Conservation (phyloP, 306 rosid genomes). For the Castanea sativa region DNA sequence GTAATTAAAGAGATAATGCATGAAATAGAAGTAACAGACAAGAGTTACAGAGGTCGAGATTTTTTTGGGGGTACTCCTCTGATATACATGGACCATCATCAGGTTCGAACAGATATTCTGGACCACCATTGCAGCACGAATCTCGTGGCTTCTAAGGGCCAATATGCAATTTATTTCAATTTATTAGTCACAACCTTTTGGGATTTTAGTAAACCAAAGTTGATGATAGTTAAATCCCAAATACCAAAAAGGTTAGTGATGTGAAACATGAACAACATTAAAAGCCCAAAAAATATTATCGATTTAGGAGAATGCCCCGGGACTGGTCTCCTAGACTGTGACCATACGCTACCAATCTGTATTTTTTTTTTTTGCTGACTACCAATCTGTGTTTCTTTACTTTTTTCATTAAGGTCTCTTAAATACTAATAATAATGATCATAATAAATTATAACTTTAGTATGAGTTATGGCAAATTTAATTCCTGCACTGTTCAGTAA, state of each 20-base stretch:
- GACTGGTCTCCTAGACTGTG: constrained; percentile 42
- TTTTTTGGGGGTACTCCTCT: background rate
- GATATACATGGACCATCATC: constrained; percentile 10
- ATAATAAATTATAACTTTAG: background rate
- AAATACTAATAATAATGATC: background rate
- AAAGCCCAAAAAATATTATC: background rate
- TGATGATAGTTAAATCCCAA: background rate
- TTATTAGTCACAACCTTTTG: background rate
- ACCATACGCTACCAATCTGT: constrained; percentile 32
- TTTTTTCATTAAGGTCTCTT: background rate
- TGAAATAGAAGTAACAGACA: background rate
- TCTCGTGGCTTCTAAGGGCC: constrained; percentile 26
- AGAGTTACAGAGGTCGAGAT: background rate
- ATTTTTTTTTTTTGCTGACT: background rate
- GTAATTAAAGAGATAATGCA: too few relatives aligned
- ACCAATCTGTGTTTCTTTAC: background rate
- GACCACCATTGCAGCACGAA: constrained; percentile 31
- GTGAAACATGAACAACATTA: background rate
- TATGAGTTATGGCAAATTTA: background rate
- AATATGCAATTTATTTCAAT: background rate
- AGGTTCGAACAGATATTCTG: constrained; percentile 34
- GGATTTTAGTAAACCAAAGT: background rate
- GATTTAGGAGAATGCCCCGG: constrained; percentile 26
- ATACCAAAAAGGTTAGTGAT: too few relatives aligned
- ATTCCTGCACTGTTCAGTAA: background rate